Evolutionary conservation across 169 alveolate species (phyloP), one percentile per base, ranked within the genome.

Genomic region (Cryptosporidium viatorum): DNA sequence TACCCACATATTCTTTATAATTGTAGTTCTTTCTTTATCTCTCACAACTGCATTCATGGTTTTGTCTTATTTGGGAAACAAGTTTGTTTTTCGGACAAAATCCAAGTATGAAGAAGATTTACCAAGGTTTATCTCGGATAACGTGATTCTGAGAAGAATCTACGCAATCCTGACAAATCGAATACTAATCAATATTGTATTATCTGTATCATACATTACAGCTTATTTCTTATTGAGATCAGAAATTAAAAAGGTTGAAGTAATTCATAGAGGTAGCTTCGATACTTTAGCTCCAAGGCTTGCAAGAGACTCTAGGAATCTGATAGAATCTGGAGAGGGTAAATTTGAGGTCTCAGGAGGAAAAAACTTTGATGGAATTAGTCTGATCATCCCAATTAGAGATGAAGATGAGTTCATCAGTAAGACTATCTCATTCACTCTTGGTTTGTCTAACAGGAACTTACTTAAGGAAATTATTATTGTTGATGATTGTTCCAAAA

Each of bases 401-500:
- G 92, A 93, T 58, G 95, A 93, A 51, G 93, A 93, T 37, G 73
- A 93, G 71, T 65, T 39, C 37, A 51, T 91, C 14, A 91, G 84
- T 39, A 68, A 70, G 58, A 93, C 94, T 37, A 75, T 91, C 48
- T 71, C 73, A n/a, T 91, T 92, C 31, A 93, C 92, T 39, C 55
- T 80, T 9, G 68, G 55, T 2, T 59, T 55, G 48, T 69, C 93
- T 1, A 91, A 91, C 23, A 18, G 18, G 14, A 87, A 73, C 21
- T 45, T 75, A 10, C 74, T 93, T 62, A 84, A 58, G 84, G 95
- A 93, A 48, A 86, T 93, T 41, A 91, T 93, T 35, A 65, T 93
- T 52, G 93, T 91, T 8, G 95, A 93, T 51, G 95, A 93, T 55
- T 93, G 93, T n/a, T 84, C 93, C 18, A 62, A 58, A 3, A 93